Conservation (phyloP, 1,139 yeast genomes). For the Schizosaccharomyces versatilis region DNA sequence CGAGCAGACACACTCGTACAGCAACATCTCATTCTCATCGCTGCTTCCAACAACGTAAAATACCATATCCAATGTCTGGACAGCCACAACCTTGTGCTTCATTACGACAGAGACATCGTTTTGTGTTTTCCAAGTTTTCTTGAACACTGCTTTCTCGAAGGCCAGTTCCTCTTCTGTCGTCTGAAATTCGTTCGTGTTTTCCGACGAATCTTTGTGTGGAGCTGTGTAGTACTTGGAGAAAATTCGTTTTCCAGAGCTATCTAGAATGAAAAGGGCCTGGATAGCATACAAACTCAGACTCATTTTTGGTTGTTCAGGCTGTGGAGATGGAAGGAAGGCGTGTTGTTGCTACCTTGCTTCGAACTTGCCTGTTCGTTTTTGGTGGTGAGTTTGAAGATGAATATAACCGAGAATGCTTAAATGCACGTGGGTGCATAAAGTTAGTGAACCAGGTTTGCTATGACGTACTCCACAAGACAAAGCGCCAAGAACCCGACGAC, state of each 20-base stretch:
- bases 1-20: slow-evolving; percentile 58
- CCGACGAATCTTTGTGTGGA: slow-evolving; percentile 25
- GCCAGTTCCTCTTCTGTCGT: slow-evolving; percentile 40
- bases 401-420: no score
- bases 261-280: slow-evolving; percentile 41
- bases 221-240: slow-evolving; percentile 67
- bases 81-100: slow-evolving; percentile 57
- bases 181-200: slow-evolving; percentile 14
- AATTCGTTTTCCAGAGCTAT: slow-evolving; percentile 57
- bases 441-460: no score
- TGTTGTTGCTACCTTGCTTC: no score
- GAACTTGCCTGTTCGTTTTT: no score
- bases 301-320: slow-evolving; percentile 7
- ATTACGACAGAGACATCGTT: slow-evolving; percentile 66
- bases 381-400: no score
- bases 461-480: no score
- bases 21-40: slow-evolving; percentile 68
- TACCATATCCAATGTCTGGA: slow-evolving; percentile 54
- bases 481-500: no score
- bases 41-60: slow-evolving; percentile 48
- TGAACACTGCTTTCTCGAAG: slow-evolving; percentile 52
- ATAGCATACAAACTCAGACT: slow-evolving; percentile 24
- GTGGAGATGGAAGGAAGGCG: no score
- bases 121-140: slow-evolving; percentile 57
- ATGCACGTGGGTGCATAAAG: no score